Conservation (phyloP, 805 yeast genomes). For the Debaryomyces hansenii region DNA sequence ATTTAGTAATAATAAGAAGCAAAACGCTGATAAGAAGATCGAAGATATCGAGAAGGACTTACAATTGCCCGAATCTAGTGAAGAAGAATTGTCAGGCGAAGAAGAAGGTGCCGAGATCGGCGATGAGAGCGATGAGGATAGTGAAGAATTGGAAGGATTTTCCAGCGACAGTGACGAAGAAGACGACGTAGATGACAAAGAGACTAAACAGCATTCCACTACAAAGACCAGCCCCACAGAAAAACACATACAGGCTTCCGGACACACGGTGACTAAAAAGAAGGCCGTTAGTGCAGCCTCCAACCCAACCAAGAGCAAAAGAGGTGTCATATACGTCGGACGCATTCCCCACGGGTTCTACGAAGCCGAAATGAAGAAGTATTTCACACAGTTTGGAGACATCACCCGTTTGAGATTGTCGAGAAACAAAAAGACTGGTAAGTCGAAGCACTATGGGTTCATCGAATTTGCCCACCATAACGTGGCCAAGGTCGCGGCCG, state of each 20-base stretch:
- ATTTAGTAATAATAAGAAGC: slow-evolving; percentile 3
- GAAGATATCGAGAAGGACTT: slow-evolving; percentile 21
- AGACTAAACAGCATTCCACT: slow-evolving; percentile 3
- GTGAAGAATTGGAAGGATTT: slow-evolving; percentile 21
- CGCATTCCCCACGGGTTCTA: slow-evolving; percentile 91
- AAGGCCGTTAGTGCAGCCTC: slow-evolving; percentile 10
- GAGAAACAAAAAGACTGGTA: slow-evolving; percentile 87
- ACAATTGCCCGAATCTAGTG: slow-evolving; percentile 12
- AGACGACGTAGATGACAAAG: slow-evolving; percentile 22
- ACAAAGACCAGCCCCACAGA: slow-evolving; percentile 4
- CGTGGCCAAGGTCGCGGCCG: slow-evolving; percentile 87
- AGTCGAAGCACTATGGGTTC: slow-evolving; percentile 88
- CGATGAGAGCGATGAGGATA: slow-evolving; percentile 16
- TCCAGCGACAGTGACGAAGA: slow-evolving; percentile 17
- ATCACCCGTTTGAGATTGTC: slow-evolving; percentile 77
- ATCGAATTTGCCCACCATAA: slow-evolving; percentile 73
- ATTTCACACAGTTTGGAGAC: slow-evolving; percentile 89
- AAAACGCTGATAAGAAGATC: slow-evolving; percentile 12
- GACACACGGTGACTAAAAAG: slow-evolving; percentile 22
- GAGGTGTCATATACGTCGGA: slow-evolving; percentile 84
- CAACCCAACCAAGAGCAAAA: slow-evolving; percentile 18
- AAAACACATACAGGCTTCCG: slow-evolving; percentile 5
- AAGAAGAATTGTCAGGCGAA: slow-evolving; percentile 25
- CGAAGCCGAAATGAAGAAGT: slow-evolving; percentile 73
- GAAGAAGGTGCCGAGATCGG: slow-evolving; percentile 9